phyloP scores from a whole-genome alignment of 75 land plant species.

The Isoetes taiwanensis region DNA sequence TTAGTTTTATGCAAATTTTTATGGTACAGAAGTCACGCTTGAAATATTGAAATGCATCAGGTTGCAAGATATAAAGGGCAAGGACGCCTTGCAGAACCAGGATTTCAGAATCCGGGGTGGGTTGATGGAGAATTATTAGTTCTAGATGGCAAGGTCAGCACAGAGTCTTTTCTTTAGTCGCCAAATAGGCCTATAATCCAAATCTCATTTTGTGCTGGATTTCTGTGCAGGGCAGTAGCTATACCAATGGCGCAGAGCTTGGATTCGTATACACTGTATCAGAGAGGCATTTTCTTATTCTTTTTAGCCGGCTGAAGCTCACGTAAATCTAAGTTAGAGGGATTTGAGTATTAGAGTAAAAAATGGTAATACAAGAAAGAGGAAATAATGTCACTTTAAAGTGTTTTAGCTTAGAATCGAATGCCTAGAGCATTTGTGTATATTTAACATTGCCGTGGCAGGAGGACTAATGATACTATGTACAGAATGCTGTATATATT shows the following conservation, averaged over 20 bases:
- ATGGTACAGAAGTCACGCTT: neutral
- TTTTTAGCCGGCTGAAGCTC: too few relatives aligned
- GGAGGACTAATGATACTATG: too few relatives aligned
- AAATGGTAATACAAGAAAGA: too few relatives aligned
- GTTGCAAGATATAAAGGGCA: neutral
- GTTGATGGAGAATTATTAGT: neutral
- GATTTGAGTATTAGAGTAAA: too few relatives aligned
- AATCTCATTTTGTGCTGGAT: neutral
- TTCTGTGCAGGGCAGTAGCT: constrained; percentile 2
- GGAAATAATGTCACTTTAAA: too few relatives aligned
- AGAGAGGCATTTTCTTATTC: neutral
- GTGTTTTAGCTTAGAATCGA: too few relatives aligned
- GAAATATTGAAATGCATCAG: neutral
- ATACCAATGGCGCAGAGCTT: neutral
- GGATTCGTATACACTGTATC: neutral
- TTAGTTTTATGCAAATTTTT: neutral
- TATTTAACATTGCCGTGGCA: too few relatives aligned
- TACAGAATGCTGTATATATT: too few relatives aligned
- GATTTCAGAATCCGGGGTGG: constrained; percentile 1
- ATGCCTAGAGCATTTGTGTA: too few relatives aligned
- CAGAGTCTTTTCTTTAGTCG: too few relatives aligned
- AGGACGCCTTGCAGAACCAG: neutral
- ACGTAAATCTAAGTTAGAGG: too few relatives aligned
- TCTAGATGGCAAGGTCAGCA: constrained; percentile 2
- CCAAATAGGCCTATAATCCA: neutral